Conservation (phyloP, 2,329 filamentous ascomycete species). For the Aureobasidium melanogenum region DNA sequence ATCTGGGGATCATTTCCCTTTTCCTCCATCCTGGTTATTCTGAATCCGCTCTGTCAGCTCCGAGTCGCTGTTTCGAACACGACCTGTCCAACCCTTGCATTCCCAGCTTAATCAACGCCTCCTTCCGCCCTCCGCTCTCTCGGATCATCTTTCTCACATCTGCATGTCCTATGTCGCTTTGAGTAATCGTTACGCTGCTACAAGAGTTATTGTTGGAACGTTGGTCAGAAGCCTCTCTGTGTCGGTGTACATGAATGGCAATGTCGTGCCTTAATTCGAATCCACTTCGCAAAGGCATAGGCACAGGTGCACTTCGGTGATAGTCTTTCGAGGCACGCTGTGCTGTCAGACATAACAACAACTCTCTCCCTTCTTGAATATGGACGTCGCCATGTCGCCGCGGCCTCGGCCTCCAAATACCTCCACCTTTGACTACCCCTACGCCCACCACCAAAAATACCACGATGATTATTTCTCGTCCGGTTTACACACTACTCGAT, state of each 20-base stretch:
- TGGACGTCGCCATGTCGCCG: conserved; percentile 6
- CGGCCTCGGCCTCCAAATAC: conserved; percentile 16
- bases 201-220: conserved; percentile 12
- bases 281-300: conserved; percentile 26
- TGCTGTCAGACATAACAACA: neutral
- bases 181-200: conserved; percentile 1
- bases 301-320: conserved; percentile 25
- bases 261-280: conserved; percentile 12
- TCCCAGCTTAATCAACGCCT: neutral
- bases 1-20: conserved; percentile 1
- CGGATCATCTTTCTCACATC: conserved; percentile 12
- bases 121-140: neutral
- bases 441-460: neutral
- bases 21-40: neutral
- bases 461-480: conserved; percentile 15
- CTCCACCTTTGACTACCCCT: conserved; percentile 10
- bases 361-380: neutral
- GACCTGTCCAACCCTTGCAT: conserved; percentile 1
- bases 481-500: neutral
- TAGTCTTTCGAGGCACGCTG: conserved; percentile 9
- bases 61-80: neutral
- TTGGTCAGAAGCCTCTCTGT: neutral
- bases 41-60: conserved; percentile 2
- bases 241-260: conserved; percentile 4
- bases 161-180: conserved; percentile 15